These are phyloP conservation scores for Macadamia tetraphylla DNA, from an alignment of 164 flowering plant genomes.

Conservation along the genomic window DNA sequence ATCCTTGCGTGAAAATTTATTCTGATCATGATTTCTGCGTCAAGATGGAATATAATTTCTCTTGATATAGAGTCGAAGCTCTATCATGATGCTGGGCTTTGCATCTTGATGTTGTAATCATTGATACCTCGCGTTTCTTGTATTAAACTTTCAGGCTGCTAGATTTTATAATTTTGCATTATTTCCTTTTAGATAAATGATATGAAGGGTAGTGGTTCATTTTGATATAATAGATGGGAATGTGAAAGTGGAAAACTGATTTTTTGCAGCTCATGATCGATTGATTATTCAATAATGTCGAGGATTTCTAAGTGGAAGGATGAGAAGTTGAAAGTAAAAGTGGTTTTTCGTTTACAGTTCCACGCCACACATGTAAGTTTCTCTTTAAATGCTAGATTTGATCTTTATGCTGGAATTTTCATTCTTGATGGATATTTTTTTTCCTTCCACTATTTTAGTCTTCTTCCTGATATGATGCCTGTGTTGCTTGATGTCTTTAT, in stretches of 20 bases:
- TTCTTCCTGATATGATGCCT: too few species aligned
- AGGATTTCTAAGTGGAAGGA: slow-evolving; percentile 77
- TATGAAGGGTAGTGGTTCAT: slow-evolving; percentile 1
- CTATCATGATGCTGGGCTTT: not conserved
- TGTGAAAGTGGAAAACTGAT: slow-evolving; percentile 18
- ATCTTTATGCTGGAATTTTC: too few species aligned
- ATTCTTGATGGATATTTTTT: not conserved
- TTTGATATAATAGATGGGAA: slow-evolving; percentile 3
- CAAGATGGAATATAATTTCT: not conserved
- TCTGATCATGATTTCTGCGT: too few species aligned
- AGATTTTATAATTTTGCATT: not conserved
- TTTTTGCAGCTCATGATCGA: slow-evolving; percentile 14
- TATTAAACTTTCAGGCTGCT: not conserved
- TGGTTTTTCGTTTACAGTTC: slow-evolving; percentile 92
- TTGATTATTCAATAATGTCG: slow-evolving; percentile 51
- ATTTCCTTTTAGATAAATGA: not conserved
- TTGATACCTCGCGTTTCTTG: not conserved
- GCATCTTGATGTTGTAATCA: not conserved
- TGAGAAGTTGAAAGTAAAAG: slow-evolving; percentile 94
- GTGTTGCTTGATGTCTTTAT: too few species aligned
- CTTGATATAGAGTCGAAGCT: not conserved
- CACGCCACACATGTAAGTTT: slow-evolving; percentile 92
- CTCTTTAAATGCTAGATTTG: not conserved
- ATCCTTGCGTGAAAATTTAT: too few species aligned
- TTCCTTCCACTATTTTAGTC: too few species aligned